Evolutionary conservation across 139 green algal species (phyloP), one percentile per base, ranked within the genome.

Genomic region (Chlamydomonas sp.): DNA sequence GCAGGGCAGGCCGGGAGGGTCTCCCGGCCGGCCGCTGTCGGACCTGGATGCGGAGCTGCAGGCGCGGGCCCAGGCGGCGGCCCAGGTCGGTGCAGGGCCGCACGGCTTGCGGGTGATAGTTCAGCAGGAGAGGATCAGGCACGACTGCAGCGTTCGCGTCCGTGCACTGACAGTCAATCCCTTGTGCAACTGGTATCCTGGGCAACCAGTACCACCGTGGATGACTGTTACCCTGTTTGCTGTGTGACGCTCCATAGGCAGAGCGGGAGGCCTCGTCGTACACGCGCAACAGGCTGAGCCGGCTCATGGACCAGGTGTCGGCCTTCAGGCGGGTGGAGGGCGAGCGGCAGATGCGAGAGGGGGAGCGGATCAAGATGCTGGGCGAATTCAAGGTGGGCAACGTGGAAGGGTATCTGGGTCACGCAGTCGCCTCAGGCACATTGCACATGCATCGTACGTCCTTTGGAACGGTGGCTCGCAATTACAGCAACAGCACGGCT

Each of bases 261-360:
- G 74, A 64, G 5, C 83, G 16, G 49, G 83, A 88, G 74, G 73
- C 4, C 49, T 7, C 15, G 5, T 15, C 62, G n/a, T 78, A 76
- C 74, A 66, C n/a, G 16, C 83, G 58, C 74, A 88, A 81, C 74
- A 62, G 83, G 9, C 62, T 88, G 31, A 82, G 62, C 3, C 83
- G 83, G 14, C 73, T 88, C 73, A 49, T 88, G 72, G 83, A 88
- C 49, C 15, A 88, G 83, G 74, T 88, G 6, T 31, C 63, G 5
- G 1, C 63, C 4, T 82, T 67, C 62, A 80, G 49, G 63, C 83
- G 83, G 20, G 66, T 16, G 3, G 73, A 82, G 31, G 83, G 73
- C 14, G 83, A 88, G 83, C 83, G 83, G 73, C 14, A 59, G 63
- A 6, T 76, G 63, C 83, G 83, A 2, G 83, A 81, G 62, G 73